Percentiles rank a stretch among this genome's conserved stretches.
These are phyloP conservation scores for Botrytis elliptica DNA, from an alignment of 2,329 filamentous ascomycete genomes.

Conservation along the genomic window DNA sequence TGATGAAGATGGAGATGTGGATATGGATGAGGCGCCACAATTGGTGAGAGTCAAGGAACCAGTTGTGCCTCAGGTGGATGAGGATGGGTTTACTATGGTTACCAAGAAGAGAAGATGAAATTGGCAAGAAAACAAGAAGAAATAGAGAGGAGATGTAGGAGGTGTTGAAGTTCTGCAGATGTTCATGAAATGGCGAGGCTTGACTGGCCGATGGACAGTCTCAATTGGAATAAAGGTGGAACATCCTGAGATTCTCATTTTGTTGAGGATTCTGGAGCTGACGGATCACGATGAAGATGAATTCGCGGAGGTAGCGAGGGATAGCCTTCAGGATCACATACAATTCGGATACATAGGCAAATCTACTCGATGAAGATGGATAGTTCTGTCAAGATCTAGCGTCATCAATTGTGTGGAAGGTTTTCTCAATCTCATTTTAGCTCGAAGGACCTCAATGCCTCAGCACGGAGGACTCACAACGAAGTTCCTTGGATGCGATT, in stretches of 20 bases:
- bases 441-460: neutral
- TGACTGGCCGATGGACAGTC: neutral
- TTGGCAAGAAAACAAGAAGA: too few species aligned
- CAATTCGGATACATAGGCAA: neutral
- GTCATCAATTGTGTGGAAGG: neutral
- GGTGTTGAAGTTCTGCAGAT: neutral
- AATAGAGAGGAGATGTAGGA: neutral
- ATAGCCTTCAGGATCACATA: neutral
- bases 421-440: neutral
- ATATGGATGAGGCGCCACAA: slow-evolving; percentile 69
- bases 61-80: slow-evolving; percentile 69
- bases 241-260: neutral
- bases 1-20: slow-evolving; percentile 55
- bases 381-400: neutral
- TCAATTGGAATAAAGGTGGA: neutral
- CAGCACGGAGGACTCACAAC: neutral
- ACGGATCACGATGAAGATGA: neutral
- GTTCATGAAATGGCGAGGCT: neutral
- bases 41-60: slow-evolving; percentile 60
- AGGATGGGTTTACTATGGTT: slow-evolving; percentile 79
- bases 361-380: neutral
- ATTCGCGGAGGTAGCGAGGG: neutral
- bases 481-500: neutral
- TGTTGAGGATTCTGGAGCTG: neutral
- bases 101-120: slow-evolving; percentile 58